Evolutionary conservation across 805 yeast genomes (phyloP), one percentile per base, ranked within the genome.

Genomic region (Wickerhamiella alocasiicola): DNA sequence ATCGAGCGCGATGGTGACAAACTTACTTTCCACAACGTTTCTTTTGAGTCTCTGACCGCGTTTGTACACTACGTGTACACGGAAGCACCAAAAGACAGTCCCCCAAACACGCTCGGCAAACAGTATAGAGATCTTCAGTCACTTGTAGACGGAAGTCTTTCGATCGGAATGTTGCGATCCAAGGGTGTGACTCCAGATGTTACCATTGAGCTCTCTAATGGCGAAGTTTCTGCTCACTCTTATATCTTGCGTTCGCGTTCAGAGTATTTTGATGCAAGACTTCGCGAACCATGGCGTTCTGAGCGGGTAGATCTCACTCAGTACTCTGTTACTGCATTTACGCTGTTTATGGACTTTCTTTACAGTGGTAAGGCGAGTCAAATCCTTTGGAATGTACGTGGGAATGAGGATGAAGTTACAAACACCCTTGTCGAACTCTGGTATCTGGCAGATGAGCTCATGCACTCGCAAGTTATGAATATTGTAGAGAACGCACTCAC

Each of bases 391-490:
- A 20, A 6, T 4, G 13, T 33, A 2, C 16, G 11, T 3, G 36
- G 27, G 6, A 7, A 20, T 16, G 43, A 44, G 19, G 16, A 19
- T 9, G 29, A 26, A 1, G 41, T 35, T 11, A 36, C 33, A n/a
- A 33, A 24, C 9, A 18, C 29, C 11, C 34, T 51, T 1, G 36
- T 48, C 18, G 49, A 43, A 12, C 33, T 52, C n/a, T 49, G 50
- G 49, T 41, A 34, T 6, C 31, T 42, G 5, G 49, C 50, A 6
- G 48, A 49, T 29, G 46, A 43, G 44, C 48, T 52, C n/a, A 30
- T 50, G 27, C 39, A 51, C 41, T 13, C 40, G 12, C 27, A 29
- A 11, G 41, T 52, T 16, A 33, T 35, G 12, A n/a, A 11, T 1
- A 41, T 20, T 3, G 46, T 53, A 19, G 50, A 49, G 40, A 27